Base-by-base conservation (phyloP, 1,139 yeast species). In the Pichia sp. region DNA sequence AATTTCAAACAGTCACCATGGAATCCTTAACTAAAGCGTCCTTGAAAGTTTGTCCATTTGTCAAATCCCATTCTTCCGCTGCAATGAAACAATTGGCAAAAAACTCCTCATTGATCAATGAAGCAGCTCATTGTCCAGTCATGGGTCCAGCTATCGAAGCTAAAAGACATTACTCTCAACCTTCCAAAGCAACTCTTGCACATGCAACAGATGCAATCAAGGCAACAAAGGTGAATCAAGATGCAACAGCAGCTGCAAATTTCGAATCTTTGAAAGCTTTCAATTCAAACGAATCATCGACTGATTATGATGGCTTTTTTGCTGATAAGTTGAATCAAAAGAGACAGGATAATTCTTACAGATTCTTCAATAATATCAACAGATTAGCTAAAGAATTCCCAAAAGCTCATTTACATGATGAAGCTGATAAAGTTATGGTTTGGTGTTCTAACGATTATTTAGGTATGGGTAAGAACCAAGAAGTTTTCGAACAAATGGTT, bases 361-460 rank as follows among this genome's bases (percentile, higher is more conserved):
- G 99, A 56, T 89, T 75, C 62, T 91, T 91, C 73, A 91, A 93
- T 74, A 91, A 91, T 70, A 88, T 91, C 68, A 91, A 91, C 69
- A 80, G 99, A 52, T 74, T 91, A 56, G 97, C 97, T 39, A 71
- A 79, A 49, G 96, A 89, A 59, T 91, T 86, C 59, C 99, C 99
- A 34, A 69, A 68, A 55, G 98, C 98, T 34, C 98, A 91, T 60
- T 77, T 93, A 51, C 72, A 79, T 41, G 52, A 63, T 35, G 89
- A 81, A 57, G 69, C 69, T 17, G 94, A 86, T 55, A 84, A 84
- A 61, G 98, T 91, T 46, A 85, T 95, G 44, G 98, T 91, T 44
- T 91, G 98, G 98, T 91, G 98, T 59, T 88, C 97, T 35, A 91
- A 91, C 62, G 99, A 91, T 64, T 91, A 91, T 64, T 71, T 91